Conservation (phyloP, 228 moss, liverwort and hornwort genomes). For the Sphagnum magellanicum region DNA sequence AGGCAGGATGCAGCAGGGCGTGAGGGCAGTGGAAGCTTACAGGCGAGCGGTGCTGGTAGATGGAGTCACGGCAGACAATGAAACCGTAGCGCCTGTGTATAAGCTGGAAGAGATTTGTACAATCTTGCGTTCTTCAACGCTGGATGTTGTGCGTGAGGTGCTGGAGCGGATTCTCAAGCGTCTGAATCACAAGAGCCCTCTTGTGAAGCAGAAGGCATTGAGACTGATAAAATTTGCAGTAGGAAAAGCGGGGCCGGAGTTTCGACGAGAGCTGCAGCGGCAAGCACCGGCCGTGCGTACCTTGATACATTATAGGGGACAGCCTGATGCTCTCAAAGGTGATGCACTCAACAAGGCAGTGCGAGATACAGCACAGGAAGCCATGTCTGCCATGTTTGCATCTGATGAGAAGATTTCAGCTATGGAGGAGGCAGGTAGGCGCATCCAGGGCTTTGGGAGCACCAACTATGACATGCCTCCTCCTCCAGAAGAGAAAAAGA, state of each 20-base stretch:
- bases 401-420: slow-evolving; percentile 49
- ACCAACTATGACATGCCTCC: slow-evolving; percentile 65
- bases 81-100: not conserved
- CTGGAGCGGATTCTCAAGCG: not conserved
- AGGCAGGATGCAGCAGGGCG: not conserved
- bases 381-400: slow-evolving; percentile 83
- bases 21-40: not conserved
- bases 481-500: slow-evolving; percentile 61
- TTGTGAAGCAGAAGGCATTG: slow-evolving; percentile 24
- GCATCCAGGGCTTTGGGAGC: slow-evolving; percentile 97
- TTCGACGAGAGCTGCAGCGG: slow-evolving; percentile 89
- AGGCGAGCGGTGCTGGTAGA: not conserved
- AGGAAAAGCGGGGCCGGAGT: slow-evolving; percentile 76
- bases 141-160: not conserved
- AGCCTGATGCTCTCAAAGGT: slow-evolving; percentile 83
- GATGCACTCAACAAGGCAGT: slow-evolving; percentile 94
- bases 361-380: slow-evolving; percentile 92
- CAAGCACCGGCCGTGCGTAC: slow-evolving; percentile 64
- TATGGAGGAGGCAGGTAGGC: slow-evolving; percentile 71
- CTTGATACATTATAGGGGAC: slow-evolving; percentile 77
- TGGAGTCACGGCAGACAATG: not conserved
- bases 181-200: not conserved
- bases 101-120: not conserved
- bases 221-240: slow-evolving; percentile 90
- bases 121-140: not conserved